Evolutionary conservation across 192 early-diverging fungal genomes (phyloP).

Genomic region (Pilaira anomala): DNA sequence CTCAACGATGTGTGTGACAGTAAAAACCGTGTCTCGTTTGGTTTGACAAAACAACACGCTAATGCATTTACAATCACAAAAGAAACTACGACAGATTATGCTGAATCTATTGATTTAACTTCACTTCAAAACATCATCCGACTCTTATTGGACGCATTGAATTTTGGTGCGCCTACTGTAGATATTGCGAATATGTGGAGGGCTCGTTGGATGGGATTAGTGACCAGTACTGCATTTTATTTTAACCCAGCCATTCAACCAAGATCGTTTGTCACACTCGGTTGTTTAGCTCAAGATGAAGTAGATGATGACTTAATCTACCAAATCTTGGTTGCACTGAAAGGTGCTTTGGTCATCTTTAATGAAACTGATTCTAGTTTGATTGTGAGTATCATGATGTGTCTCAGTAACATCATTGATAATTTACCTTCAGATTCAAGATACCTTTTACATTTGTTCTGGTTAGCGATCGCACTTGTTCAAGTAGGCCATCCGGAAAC

Average conservation of each 20-base stretch:
- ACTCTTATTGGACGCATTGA: constrained; percentile 59
- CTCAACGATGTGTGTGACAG: constrained; percentile 75
- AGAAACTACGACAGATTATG: constrained; percentile 42
- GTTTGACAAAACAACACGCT: constrained; percentile 59
- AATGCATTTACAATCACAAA: constrained; percentile 63
- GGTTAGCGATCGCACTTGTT: constrained; percentile 84
- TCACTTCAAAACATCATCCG: constrained; percentile 54
- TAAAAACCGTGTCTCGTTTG: constrained; percentile 74
- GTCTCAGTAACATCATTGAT: constrained; percentile 79
- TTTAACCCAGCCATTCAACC: constrained; percentile 91
- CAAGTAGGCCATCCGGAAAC: constrained; percentile 78
- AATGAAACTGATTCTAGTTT: constrained; percentile 75
- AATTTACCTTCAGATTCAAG: constrained; percentile 72
- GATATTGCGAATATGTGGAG: constrained; percentile 79
- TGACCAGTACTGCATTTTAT: constrained; percentile 88
- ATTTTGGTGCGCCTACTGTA: constrained; percentile 55
- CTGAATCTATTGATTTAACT: constrained; percentile 42
- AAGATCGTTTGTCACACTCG: constrained; percentile 85
- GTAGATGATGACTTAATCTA: constrained; percentile 89
- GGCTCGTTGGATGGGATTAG: constrained; percentile 86
- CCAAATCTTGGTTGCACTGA: constrained; percentile 84
- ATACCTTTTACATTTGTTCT: constrained; percentile 82
- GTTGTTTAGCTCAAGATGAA: constrained; percentile 81
- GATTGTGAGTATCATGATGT: constrained; percentile 83
- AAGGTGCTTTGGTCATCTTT: constrained; percentile 78